Base-by-base conservation (phyloP, 208 protist species). In the Trypanosoma caninum region DNA sequence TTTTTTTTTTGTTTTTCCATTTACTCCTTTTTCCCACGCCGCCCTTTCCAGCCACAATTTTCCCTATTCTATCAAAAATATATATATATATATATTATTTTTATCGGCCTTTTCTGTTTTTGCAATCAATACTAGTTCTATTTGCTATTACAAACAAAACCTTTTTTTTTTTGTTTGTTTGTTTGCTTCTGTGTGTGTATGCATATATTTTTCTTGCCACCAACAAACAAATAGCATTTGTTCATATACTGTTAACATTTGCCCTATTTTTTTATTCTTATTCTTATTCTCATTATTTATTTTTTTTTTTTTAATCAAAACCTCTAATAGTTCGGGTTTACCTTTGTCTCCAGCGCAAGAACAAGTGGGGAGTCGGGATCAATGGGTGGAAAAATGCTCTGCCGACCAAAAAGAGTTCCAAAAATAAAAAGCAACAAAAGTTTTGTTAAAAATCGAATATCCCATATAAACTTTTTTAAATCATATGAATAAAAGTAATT, bases 241-340 rank as follows among this genome's bases (percentile, higher is more conserved):
- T n/a, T n/a, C n/a, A n/a, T n/a, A n/a, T n/a, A n/a, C n/a, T n/a
- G n/a, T n/a, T n/a, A n/a, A n/a, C n/a, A n/a, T n/a, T n/a, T n/a
- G n/a, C n/a, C n/a, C n/a, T n/a, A n/a, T n/a, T n/a, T n/a, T n/a
- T n/a, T n/a, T n/a, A n/a, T n/a, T n/a, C n/a, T n/a, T n/a, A n/a
- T n/a, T n/a, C n/a, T n/a, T n/a, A n/a, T n/a, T n/a, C n/a, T n/a
- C n/a, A n/a, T n/a, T n/a, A n/a, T n/a, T n/a, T n/a, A n/a, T n/a
- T n/a, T n/a, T 38, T 13, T 30, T 50, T 30, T 25, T 11, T 30
- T 18, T 50, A 37, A 33, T 31, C 48, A 41, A 14, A 44, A 53
- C 27, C 20, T 31, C 40, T 92, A 94, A 63, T 91, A 94, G 78
- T 94, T 94, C 22, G 88, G 88, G 70, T 94, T 94, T 38, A 78